Base-by-base conservation (phyloP, 345 rosid species). In the Melaleuca quinquenervia region DNA sequence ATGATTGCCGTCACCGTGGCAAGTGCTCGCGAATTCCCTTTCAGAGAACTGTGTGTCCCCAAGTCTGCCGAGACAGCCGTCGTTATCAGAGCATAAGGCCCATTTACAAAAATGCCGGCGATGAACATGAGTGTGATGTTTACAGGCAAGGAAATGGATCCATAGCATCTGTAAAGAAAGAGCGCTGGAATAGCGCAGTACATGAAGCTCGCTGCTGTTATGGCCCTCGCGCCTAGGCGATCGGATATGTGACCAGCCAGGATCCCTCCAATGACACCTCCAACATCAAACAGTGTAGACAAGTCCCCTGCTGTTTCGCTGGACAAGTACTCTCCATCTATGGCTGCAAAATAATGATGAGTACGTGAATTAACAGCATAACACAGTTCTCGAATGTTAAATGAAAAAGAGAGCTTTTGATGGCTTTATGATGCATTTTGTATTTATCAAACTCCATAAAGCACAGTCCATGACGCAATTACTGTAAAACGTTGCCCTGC, bases 1-100 rank as follows among this genome's bases (percentile, higher is more conserved):
- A 95, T 96, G 44, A 97, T 97, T 52, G 99, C 98, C 11, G 98
- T 95, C 48, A 96, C 99, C 0, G 99, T 97, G 6, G 98, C 98
- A 87, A 97, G 74, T 52, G 99, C 99, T 86, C 96, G 90, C 1
- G 98, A 94, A 90, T 94, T 95, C 56, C 98, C 99, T 85, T 91
- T 91, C 85, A 97, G 82, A 8, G 98, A 97, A 52, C 94, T 90
- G 56, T 96, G 98, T 24, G 98, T 96, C 86, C 99, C 99, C 49
- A 97, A 87, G 86, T 97, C 99, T 2, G 98, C 95, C 6, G 99
- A 96, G 80, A 97, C 98, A 1, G 98, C 99, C 2, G 98, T 96
- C 12, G 99, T 95, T 53, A 96, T 95, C 44, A 97, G 92, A 70
- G 99, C 98, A 58, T 94, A 96, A 6, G 99, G 98, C 10, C 98